Evolutionary conservation across 164 flowering plant species (phyloP), one percentile per base, ranked within the genome.

Genomic region (Cinnamomum chago): DNA sequence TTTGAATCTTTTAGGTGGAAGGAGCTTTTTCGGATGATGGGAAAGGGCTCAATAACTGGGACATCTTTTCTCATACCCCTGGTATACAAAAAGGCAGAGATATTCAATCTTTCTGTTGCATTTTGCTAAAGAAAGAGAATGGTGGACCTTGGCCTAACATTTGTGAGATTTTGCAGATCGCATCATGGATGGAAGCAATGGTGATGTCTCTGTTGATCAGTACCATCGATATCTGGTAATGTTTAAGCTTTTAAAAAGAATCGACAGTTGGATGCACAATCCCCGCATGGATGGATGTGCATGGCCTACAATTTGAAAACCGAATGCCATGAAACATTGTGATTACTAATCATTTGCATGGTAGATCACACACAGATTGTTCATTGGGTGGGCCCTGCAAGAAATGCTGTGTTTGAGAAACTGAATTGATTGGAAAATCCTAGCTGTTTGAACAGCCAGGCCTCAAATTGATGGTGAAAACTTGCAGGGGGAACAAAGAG

Each of bases 1-100:
- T 70, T 68, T 68, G 33, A 18, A 47, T 20, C 22, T 50, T 70
- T 5, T 62, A 83, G 83, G 64, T 80, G 23, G 85, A 83, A 76
- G 85, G 85, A 50, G 85, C 79, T 7, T 62, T 28, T 62, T 67
- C 71, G n/a, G 78, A 76, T 62, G 83, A 72, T 28, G 72, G 76
- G 27, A 80, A 76, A 67, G 62, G 85, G 28, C 78, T 76, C 1
- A 83, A 77, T 73, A 83, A 83, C 71, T 83, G 85, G 85, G 85
- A 83, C 58, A 77, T 71, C 22, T 83, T 80, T 62, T 33, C 76
- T 6, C 79, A 78, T 23, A 58, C 28, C 11, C 55, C 71, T 50
- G 67, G 74, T 58, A 24, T 14, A 55, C 2, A 17, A 55, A 14
- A 14, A 55, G 17, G 4, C 20, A 18, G 15, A 17, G 15, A 55